A percentile compares a stretch with the other conserved stretches of the same genome.
phyloP scores from a whole-genome alignment of 345 rosid genomes.

The Diplotaxis tenuifolia region DNA sequence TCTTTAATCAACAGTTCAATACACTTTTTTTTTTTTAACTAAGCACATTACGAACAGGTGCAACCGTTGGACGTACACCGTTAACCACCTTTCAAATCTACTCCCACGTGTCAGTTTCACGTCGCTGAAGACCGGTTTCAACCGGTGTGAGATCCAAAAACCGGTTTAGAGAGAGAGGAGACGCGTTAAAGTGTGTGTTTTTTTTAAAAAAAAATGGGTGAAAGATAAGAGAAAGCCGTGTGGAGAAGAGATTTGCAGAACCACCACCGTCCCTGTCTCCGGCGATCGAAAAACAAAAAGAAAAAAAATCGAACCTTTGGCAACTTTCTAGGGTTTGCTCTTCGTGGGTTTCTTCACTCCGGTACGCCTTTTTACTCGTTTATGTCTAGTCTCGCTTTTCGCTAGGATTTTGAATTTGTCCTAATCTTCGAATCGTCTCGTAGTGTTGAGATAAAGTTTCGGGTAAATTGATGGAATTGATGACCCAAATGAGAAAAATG shows the following conservation, averaged over 20 bases:
- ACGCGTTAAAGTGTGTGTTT: not conserved
- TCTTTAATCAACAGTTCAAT: too few relatives aligned
- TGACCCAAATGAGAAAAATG: not conserved
- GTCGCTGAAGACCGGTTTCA: constrained; percentile 18
- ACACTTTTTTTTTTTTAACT: too few relatives aligned
- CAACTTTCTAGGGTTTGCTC: not conserved
- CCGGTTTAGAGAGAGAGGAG: not conserved
- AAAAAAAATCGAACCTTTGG: not conserved
- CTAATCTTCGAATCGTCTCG: not conserved
- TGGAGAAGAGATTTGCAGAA: not conserved
- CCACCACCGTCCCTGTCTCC: not conserved
- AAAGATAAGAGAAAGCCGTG: not conserved
- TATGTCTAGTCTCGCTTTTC: not conserved
- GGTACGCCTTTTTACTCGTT: not conserved
- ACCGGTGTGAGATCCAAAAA: constrained; percentile 33
- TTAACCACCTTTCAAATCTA: not conserved
- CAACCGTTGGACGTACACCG: not conserved
- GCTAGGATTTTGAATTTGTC: not conserved
- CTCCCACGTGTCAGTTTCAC: constrained; percentile 38
- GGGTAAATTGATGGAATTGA: not conserved
- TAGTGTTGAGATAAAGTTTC: not conserved
- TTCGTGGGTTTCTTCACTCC: not conserved
- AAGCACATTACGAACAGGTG: not conserved
- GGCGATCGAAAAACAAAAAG: not conserved
- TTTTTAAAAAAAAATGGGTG: not conserved